Conservation (phyloP, 495 filamentous ascomycete species). For the Chaetomidium leptoderma region DNA sequence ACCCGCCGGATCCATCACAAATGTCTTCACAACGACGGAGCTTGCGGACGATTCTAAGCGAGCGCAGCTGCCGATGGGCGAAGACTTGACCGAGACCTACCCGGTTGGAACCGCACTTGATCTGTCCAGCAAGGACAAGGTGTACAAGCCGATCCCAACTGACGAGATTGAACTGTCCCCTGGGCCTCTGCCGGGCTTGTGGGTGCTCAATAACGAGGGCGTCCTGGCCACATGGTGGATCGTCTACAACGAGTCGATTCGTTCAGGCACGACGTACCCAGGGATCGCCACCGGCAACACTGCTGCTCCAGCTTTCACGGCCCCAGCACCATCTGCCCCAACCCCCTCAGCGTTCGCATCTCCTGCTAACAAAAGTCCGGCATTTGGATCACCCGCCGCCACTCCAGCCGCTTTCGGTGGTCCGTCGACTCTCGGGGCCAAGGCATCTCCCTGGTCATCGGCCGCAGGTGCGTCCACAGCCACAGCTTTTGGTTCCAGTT, state of each 20-base stretch:
- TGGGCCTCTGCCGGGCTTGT: conserved; percentile 77
- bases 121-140: conserved; percentile 73
- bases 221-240: conserved; percentile 85
- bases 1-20: conserved; percentile 54
- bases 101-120: conserved; percentile 79
- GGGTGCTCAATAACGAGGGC: conserved; percentile 87
- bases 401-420: conserved; percentile 37
- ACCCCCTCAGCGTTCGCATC: conserved; percentile 34
- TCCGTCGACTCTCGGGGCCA: conserved; percentile 36
- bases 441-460: conserved; percentile 40
- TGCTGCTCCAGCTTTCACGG: conserved; percentile 25
- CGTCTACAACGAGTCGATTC: conserved; percentile 80
- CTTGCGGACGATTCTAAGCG: conserved; percentile 72
- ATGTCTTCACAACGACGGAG: conserved; percentile 67
- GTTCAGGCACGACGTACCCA: conserved; percentile 64
- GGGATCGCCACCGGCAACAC: conserved; percentile 52
- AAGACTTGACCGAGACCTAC: conserved; percentile 62
- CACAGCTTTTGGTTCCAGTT: conserved; percentile 37
- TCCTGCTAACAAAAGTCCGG: conserved; percentile 19
- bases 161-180: conserved; percentile 69
- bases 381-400: conserved; percentile 33
- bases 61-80: conserved; percentile 67
- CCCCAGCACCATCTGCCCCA: conserved; percentile 26
- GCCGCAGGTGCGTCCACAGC: conserved; percentile 28
- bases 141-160: conserved; percentile 68